Base-by-base conservation (phyloP, 805 yeast species). In the Cyberlindnera lachancei region DNA sequence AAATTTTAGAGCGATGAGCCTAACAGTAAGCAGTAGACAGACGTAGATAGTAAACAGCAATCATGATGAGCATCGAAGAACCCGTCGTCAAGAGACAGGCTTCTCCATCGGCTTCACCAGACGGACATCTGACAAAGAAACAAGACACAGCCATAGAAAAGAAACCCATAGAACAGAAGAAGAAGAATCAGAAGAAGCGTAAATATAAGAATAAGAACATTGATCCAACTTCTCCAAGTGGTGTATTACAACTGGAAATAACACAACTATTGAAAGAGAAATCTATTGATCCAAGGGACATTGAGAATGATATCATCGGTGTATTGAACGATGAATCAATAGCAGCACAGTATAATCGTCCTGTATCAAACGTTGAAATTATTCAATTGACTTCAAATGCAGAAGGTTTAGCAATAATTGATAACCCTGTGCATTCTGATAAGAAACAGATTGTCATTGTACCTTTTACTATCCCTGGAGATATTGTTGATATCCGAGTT, bases 391-490 rank as follows among this genome's bases (percentile, higher is more conserved):
- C 85, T 9, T 79, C 95, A 2, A 83, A 76, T 40, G 97, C 97
- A 34, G 95, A 87, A 41, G 96, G 96, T 1, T 46, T 90, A 15
- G 95, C 83, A 0, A 38, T 86, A 5, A 66, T 82, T 29, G 59
- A 67, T 5, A 76, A 77, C 45, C 88, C 92, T 1, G 70, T 64
- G 6, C 64, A 61, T 13, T 31, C 44, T 3, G 42, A 39, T 6
- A 40, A 52, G 25, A 63, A 63, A 31, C 88, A 82, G 53, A 64
- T 88, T 7, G 86, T 77, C 2, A 61, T 85, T 4, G 71, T 92
- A 7, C 98, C 98, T 15, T 92, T 83, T 61, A 81, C 86, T 4
- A 61, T 84, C 21, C 94, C 95, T 2, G 96, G 95, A 2, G 98
- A 92, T 52, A 49, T 67, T 3, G 90, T 79, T 8, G 63, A 64